These are phyloP conservation scores for Epithemia pelagica DNA, from an alignment of 108 stramenopile genomes.

Conservation along the genomic window DNA sequence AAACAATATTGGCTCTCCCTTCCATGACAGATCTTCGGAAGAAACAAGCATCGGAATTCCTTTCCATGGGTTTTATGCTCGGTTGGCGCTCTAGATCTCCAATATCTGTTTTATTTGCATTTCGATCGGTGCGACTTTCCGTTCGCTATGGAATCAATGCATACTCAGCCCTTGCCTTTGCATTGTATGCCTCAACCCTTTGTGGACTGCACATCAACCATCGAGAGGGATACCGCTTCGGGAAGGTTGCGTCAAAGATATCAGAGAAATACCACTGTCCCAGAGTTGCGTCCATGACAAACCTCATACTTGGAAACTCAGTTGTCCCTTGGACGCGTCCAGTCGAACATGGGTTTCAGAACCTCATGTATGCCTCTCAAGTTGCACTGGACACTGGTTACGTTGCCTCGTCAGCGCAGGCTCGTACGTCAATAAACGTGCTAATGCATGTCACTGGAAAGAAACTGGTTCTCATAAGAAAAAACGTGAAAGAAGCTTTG, in stretches of 20 bases:
- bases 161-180: constrained; percentile 2
- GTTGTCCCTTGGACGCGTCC: constrained; percentile 1
- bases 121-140: background rate
- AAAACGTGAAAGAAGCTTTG: background rate
- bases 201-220: background rate
- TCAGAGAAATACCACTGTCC: background rate
- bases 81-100: background rate
- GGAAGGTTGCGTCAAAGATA: background rate
- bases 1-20: background rate
- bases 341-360: background rate
- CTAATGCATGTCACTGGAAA: background rate
- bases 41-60: background rate
- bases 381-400: background rate
- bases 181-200: background rate
- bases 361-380: background rate
- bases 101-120: background rate
- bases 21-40: background rate
- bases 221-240: background rate
- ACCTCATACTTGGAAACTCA: background rate
- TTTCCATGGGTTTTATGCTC: constrained; percentile 2
- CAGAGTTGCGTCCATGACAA: background rate
- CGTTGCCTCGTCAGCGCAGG: background rate
- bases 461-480: background rate
- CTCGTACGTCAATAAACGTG: background rate
- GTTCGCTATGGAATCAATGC: background rate